Evolutionary conservation across 2,329 filamentous ascomycete genomes (phyloP).

Genomic region (Elsinoe ampelina): DNA sequence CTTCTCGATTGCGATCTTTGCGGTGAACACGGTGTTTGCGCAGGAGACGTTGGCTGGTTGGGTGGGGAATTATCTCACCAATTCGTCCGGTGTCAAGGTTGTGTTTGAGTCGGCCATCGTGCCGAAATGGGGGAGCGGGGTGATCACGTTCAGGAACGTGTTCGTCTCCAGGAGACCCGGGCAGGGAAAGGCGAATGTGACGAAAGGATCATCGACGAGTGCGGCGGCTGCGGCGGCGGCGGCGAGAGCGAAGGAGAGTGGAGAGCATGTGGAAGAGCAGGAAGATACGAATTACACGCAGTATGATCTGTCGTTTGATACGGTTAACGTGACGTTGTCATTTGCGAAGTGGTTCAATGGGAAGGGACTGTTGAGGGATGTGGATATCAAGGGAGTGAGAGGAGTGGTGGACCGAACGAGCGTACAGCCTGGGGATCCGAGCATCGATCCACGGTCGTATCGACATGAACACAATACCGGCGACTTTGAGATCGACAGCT

Average conservation of each 20-base stretch:
- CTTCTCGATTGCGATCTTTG: conserved; percentile 80
- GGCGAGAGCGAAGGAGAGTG: conserved; percentile 43
- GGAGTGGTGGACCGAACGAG: conserved; percentile 86
- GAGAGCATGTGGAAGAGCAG: conserved; percentile 48
- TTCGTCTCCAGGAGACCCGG: conserved; percentile 89
- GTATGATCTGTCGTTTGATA: conserved; percentile 89
- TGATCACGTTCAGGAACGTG: conserved; percentile 94
- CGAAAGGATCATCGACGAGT: conserved; percentile 77
- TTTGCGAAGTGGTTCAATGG: conserved; percentile 99
- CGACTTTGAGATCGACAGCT: conserved; percentile 94
- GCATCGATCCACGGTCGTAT: conserved; percentile 74
- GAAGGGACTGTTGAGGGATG: conserved; percentile 80
- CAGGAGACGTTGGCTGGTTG: conserved; percentile 91
- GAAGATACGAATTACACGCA: conserved; percentile 98
- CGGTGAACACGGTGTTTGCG: conserved; percentile 92
- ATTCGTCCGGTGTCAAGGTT: conserved; percentile 84
- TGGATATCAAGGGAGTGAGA: conserved; percentile 86
- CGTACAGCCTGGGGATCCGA: conserved; percentile 53
- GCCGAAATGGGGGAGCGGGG: conserved; percentile 86
- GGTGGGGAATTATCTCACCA: conserved; percentile 91
- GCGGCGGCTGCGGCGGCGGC: conserved; percentile 80
- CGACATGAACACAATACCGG: conserved; percentile 80
- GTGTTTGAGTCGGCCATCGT: conserved; percentile 98
- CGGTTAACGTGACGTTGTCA: conserved; percentile 90
- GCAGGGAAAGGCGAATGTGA: conserved; percentile 70